Evolutionary conservation across 345 rosid species (phyloP).

Genomic region (Camelina neglecta): DNA sequence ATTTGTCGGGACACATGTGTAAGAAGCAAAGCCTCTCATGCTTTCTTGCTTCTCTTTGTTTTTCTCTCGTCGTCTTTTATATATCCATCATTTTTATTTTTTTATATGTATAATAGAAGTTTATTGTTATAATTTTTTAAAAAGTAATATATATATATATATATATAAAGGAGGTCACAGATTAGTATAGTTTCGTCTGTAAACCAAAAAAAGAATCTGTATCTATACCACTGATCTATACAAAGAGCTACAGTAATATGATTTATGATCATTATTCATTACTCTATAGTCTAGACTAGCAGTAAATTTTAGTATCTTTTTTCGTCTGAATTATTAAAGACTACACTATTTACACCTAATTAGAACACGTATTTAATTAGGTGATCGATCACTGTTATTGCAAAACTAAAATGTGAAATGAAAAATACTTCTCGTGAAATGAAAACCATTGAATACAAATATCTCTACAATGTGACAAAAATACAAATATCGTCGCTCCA

Average conservation of each 20-base stretch:
- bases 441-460: background rate
- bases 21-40: conserved; percentile 44
- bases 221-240: too few relatives aligned
- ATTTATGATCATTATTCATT: conserved; percentile 26
- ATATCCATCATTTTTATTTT: background rate
- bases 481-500: background rate
- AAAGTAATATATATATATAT: too few relatives aligned
- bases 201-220: conserved; percentile 20
- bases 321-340: background rate
- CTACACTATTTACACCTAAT: background rate
- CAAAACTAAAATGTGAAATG: conserved; percentile 19
- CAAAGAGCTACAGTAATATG: background rate
- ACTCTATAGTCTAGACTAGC: background rate
- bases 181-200: background rate
- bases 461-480: background rate
- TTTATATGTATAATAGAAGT: background rate
- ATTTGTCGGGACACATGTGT: conserved; percentile 50
- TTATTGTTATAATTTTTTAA: background rate
- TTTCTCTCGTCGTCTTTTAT: conserved; percentile 21
- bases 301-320: background rate
- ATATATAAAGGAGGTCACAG: background rate
- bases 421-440: background rate
- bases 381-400: background rate
- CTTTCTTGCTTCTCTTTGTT: conserved; percentile 38
- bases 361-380: conserved; percentile 1